Evolutionary conservation across 2,329 filamentous ascomycete genomes (phyloP), one percentile per base, ranked within the genome.

Genomic region (Hymenoscyphus fraxineus): DNA sequence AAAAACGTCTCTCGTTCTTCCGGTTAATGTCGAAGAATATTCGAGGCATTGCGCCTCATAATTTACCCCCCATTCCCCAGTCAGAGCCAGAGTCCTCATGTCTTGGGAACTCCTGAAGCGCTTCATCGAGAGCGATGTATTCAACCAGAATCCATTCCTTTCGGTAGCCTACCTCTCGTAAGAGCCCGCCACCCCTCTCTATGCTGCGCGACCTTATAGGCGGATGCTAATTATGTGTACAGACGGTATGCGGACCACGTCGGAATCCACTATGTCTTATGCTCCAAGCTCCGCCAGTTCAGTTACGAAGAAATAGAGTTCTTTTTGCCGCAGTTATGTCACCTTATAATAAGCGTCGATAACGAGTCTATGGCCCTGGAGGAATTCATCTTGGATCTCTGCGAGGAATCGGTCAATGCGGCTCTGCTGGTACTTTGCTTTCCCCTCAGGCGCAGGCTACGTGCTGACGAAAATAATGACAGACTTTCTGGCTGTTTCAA

Each of bases 401-500:
- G 92, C 78, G 90, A 95, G 77, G 91, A 94, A 78, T 94, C 91
- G 19, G 91, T 93, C 70, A 94, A 91, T 72, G 91, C 90, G 68
- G 91, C 91, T 66, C 81, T 95, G 70, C 81, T 95, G 80, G 91
- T 94, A 81, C 71, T 88, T 80, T 67, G 58, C 61, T 57, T 62
- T 55, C 39, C 62, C 59, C 39, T 51, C 40, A 62, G 54, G 31
- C n/a, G 15, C 27, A 61, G 44, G 56, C 12, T 16, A 10, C n/a
- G 61, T 68, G 65, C 68, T 73, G 63, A 71, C 60, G 51, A 40
- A 60, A 40, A 27, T 56, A 32, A 58, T 61, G 19, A 63, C 59
- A 95, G 91, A 94, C 91, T 41, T 95, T 95, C 77, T 95, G 91
- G 91, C 84, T 95, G 60, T 93, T 95, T 77, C 91, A 95, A 78